Conservation (phyloP, 495 filamentous ascomycete species). For the Neurospora sp. region DNA sequence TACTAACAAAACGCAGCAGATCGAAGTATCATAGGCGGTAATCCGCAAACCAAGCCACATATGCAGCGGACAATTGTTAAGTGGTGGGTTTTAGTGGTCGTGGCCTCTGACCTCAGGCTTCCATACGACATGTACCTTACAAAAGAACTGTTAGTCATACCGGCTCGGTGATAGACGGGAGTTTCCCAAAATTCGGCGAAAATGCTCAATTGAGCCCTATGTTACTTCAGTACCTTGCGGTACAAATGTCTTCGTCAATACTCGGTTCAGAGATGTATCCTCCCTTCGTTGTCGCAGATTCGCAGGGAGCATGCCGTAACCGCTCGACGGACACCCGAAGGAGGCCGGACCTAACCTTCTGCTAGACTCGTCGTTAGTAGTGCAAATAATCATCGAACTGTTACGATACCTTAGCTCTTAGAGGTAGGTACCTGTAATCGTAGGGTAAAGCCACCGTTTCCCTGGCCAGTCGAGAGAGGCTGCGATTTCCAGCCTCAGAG, state of each 20-base stretch:
- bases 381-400: not conserved
- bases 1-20: not conserved
- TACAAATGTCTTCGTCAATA: not conserved
- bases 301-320: not conserved
- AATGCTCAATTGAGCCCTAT: not conserved
- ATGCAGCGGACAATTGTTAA: not conserved
- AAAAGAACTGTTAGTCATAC: not conserved
- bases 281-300: not conserved
- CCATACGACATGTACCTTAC: not conserved
- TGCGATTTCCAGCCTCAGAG: not conserved
- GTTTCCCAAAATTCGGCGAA: not conserved
- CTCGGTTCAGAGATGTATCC: not conserved
- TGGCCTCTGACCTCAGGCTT: not conserved
- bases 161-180: not conserved
- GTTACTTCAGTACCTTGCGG: not conserved
- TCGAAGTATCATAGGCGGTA: not conserved
- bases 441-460: not conserved
- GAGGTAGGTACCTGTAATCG: not conserved
- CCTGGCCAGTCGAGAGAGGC: not conserved
- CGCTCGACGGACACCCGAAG: not conserved
- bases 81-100: not conserved
- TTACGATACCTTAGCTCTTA: not conserved
- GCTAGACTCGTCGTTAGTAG: not conserved
- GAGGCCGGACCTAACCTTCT: not conserved
- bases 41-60: not conserved